A percentile compares a stretch with the other conserved stretches of the same genome.
phyloP scores from a whole-genome alignment of 148 eudicot species.

The Rhododendron ferrugineum region DNA sequence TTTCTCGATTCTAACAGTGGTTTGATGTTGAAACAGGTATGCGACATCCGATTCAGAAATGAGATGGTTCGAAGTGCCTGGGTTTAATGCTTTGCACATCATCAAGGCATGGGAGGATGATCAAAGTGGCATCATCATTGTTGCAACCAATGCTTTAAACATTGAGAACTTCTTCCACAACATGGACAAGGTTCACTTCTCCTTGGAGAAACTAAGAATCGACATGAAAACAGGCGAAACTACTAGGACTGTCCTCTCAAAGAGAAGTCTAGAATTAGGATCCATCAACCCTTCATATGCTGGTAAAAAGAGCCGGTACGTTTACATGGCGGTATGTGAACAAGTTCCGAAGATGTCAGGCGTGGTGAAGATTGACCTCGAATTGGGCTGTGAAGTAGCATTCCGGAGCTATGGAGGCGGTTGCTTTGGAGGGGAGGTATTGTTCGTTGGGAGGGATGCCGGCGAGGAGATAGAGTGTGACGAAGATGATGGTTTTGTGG shows the following conservation, averaged over 20 bases:
- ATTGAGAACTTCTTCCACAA: conserved; percentile 2
- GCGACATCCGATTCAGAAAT: conserved; percentile 18
- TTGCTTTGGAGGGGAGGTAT: conserved; percentile 11
- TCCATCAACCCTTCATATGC: conserved; percentile 17
- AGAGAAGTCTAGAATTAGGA: conserved; percentile 17
- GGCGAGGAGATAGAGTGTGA: not conserved
- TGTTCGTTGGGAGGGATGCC: conserved; percentile 8
- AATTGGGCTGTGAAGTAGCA: conserved; percentile 7
- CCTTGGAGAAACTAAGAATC: conserved; percentile 19
- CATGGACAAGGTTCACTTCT: conserved; percentile 8
- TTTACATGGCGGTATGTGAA: conserved; percentile 14
- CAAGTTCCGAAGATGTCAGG: conserved; percentile 23
- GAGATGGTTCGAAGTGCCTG: conserved; percentile 23
- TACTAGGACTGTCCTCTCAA: conserved; percentile 7
- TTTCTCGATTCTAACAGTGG: not conserved
- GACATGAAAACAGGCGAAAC: conserved; percentile 5
- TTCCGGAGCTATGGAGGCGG: conserved; percentile 8
- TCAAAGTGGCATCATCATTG: conserved; percentile 8
- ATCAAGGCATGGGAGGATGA: conserved; percentile 33
- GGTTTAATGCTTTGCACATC: conserved; percentile 23
- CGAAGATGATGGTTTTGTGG: conserved; percentile 22
- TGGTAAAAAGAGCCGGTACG: conserved; percentile 17
- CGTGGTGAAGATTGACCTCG: conserved; percentile 28
- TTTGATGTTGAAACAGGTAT: not conserved
- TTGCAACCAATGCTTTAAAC: conserved; percentile 13